phyloP scores from a whole-genome alignment of 768 basidiomycete genomes.

The Glaciozyma martinii region DNA sequence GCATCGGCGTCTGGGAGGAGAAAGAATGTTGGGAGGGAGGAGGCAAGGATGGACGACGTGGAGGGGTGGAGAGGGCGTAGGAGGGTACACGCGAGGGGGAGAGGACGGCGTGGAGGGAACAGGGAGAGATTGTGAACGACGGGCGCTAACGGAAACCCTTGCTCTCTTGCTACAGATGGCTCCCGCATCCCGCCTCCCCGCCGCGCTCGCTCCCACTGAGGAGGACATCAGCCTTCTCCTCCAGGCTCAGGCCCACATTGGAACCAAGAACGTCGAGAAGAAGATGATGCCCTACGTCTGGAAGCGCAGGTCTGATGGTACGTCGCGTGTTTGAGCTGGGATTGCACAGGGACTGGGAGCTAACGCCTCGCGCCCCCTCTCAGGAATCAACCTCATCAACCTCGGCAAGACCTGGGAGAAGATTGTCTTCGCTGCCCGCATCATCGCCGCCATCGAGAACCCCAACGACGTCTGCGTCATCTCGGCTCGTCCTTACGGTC shows the following conservation, averaged over 20 bases:
- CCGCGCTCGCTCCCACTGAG: slow-evolving; percentile 84
- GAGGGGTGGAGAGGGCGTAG: too few relatives aligned
- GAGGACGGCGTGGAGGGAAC: too few relatives aligned
- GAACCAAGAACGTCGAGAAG: slow-evolving; percentile 97
- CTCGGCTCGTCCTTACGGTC: slow-evolving; percentile 95
- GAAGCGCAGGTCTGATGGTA: slow-evolving; percentile 92
- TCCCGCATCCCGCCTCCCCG: slow-evolving; percentile 71
- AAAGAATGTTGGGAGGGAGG: too few relatives aligned
- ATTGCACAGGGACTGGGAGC: neutral
- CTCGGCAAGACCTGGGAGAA: slow-evolving; percentile 99
- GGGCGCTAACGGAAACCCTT: too few relatives aligned
- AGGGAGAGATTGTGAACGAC: too few relatives aligned
- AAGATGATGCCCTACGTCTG: slow-evolving; percentile 97
- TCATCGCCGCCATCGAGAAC: slow-evolving; percentile 61
- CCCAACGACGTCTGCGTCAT: slow-evolving; percentile 97
- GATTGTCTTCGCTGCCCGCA: slow-evolving; percentile 71
- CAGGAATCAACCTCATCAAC: slow-evolving; percentile 91
- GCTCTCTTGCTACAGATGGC: slow-evolving; percentile 27
- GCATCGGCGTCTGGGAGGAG: too few relatives aligned
- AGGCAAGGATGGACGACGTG: too few relatives aligned
- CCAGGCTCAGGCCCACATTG: slow-evolving; percentile 91
- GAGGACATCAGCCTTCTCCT: slow-evolving; percentile 94
- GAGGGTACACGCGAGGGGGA: too few relatives aligned
- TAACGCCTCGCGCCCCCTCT: slow-evolving; percentile 37
- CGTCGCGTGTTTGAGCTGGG: neutral